Evolutionary conservation across 331 rosid species (phyloP), one percentile per base, ranked within the genome.

Genomic region (Acacia pycnantha): DNA sequence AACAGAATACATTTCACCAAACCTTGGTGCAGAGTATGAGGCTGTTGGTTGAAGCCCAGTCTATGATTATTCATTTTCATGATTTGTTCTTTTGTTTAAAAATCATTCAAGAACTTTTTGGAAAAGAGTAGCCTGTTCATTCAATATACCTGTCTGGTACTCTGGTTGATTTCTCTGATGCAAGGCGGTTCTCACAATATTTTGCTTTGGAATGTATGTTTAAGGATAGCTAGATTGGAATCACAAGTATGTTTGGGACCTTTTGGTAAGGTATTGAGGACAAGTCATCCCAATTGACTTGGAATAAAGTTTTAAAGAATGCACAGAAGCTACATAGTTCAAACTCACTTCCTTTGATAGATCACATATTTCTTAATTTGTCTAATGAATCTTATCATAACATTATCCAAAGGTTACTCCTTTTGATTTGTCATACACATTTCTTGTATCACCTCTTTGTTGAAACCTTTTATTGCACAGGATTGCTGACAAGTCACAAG

Each of bases 401-500:
- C 58, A 46, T 66, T 66, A 44, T 29, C 48, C 66, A 1, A 43
- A 43, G 35, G 56, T 41, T 61, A 70, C 24, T 35, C 43, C 47
- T 41, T 74, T 64, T 54, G 5, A 26, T 2, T 47, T 56, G 41
- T 33, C 24, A 33, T 24, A 70, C 51, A 14, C 33, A 14, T 74
- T 33, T 73, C 56, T 21, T 12, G 7, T 74, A 70, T 27, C 76
- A 78, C 76, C 64, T 56, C 33, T 64, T n/a, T 81, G 41, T 33
- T 72, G 41, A 72, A 73, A 67, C 64, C 65, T 64, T 83, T 84
- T 79, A 69, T 77, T 50, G 66, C 56, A 75, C 86, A 96, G 99
- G 99, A 94, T 93, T 86, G 98, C 99, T 48, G 94, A 96, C 85
- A 96, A 96, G 84, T 96, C 99, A 47, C 99, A 96, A 83, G 90